Conservation (phyloP, 2,329 filamentous ascomycete species). For the Colletotrichum sp. region DNA sequence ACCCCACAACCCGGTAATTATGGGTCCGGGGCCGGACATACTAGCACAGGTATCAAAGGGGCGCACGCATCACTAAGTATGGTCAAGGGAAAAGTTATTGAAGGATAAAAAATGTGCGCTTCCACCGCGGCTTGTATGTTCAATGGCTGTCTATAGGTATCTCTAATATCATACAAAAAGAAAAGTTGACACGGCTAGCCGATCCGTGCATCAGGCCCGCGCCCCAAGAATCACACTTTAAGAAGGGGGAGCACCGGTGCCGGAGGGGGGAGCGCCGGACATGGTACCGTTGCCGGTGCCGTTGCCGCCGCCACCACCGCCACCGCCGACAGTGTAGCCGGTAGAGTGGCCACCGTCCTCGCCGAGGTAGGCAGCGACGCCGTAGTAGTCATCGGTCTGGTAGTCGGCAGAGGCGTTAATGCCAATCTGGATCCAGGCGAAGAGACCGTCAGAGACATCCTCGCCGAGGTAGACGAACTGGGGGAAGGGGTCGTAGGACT, state of each 20-base stretch:
- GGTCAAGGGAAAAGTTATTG: not conserved
- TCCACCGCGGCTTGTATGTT: not conserved
- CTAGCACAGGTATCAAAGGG: not conserved
- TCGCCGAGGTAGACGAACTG: conserved; percentile 64
- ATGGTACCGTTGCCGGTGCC: not conserved
- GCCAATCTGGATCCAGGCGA: conserved; percentile 61
- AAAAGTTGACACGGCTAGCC: not conserved
- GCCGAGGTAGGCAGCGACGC: conserved; percentile 6
- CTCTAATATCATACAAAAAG: not conserved
- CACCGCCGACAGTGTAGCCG: not conserved
- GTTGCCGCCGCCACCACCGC: not conserved
- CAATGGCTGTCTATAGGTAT: not conserved
- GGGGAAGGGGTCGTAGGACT: conserved; percentile 55
- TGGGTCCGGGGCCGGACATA: not conserved
- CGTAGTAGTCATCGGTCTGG: conserved; percentile 16
- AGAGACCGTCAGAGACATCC: conserved; percentile 52
- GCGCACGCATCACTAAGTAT: not conserved
- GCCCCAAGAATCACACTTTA: not conserved
- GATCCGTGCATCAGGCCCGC: not conserved
- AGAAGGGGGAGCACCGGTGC: not conserved
- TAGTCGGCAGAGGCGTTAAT: conserved; percentile 41
- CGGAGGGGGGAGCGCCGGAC: conserved; percentile 1
- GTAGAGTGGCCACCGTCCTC: conserved; percentile 10
- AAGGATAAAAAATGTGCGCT: not conserved
- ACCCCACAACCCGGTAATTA: not conserved